Percentiles rank a stretch among this genome's conserved stretches.
phyloP scores from a whole-genome alignment of 1,284 basidiomycete species.

The Ustilago tritici region DNA sequence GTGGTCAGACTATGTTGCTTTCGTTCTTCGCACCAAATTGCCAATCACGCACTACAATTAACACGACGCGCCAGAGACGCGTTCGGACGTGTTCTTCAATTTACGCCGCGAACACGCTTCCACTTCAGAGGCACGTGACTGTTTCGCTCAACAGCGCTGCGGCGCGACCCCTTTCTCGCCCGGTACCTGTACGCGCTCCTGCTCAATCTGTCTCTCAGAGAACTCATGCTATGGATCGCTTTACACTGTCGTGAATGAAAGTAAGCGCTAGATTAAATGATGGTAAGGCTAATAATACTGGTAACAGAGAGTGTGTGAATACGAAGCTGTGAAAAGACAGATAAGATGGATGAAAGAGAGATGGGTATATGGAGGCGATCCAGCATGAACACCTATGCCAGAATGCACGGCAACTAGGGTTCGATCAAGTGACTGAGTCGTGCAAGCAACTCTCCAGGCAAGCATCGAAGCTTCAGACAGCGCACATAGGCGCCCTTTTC shows the following conservation, averaged over 20 bases:
- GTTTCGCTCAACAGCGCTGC: not conserved
- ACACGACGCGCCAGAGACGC: constrained; percentile 42
- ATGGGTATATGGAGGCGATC: not conserved
- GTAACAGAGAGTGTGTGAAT: not conserved
- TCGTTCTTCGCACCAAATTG: not conserved
- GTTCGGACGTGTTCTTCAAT: constrained; percentile 18
- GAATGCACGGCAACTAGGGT: constrained; percentile 14
- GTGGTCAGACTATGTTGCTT: not conserved
- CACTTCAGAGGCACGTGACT: not conserved
- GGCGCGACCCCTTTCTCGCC: not conserved
- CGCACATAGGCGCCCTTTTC: constrained; percentile 60
- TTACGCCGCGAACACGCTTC: constrained; percentile 31
- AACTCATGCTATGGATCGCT: not conserved
- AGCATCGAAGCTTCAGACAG: constrained; percentile 61
- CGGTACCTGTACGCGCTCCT: not conserved
- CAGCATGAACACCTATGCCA: not conserved
- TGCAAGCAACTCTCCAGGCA: constrained; percentile 57
- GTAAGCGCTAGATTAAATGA: constrained; percentile 1
- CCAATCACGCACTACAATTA: constrained; percentile 25
- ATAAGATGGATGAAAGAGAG: not conserved
- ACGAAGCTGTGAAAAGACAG: not conserved
- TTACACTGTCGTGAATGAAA: not conserved
- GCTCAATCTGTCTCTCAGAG: too few species aligned
- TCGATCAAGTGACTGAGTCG: constrained; percentile 41
- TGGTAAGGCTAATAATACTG: not conserved